Percentiles rank a stretch among this genome's conserved stretches.
These are phyloP conservation scores for Ruellia speciosa DNA, from an alignment of 305 asterid species.

Conservation along the genomic window DNA sequence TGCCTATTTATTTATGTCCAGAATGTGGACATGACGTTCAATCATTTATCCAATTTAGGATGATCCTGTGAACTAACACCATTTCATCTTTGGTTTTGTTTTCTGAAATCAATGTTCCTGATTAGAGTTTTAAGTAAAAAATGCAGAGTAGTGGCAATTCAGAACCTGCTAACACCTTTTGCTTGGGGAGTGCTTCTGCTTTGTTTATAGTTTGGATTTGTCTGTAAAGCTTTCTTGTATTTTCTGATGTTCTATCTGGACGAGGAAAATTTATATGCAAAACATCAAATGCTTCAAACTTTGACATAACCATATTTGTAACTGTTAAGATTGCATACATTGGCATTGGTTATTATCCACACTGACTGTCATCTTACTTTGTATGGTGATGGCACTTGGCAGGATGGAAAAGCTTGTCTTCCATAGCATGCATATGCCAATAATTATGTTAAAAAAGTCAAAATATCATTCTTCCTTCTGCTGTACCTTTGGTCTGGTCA, in stretches of 20 bases:
- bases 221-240: neutral
- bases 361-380: no score
- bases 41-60: neutral
- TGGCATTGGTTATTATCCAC: no score
- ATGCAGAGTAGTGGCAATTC: neutral
- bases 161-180: neutral
- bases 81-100: neutral
- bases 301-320: no score
- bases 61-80: neutral
- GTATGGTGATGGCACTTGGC: no score
- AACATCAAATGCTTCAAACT: no score
- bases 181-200: neutral
- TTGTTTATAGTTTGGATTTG: neutral
- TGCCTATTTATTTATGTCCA: neutral
- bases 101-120: neutral
- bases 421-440: no score
- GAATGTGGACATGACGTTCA: neutral
- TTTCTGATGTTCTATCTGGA: neutral
- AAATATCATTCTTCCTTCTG: no score
- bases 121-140: neutral
- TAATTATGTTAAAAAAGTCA: no score
- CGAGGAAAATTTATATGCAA: no score
- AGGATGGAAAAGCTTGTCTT: no score
- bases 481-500: no score
- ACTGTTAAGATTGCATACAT: no score